Base-by-base conservation (phyloP, 352 stramenopile species). In the Pythium sp. region DNA sequence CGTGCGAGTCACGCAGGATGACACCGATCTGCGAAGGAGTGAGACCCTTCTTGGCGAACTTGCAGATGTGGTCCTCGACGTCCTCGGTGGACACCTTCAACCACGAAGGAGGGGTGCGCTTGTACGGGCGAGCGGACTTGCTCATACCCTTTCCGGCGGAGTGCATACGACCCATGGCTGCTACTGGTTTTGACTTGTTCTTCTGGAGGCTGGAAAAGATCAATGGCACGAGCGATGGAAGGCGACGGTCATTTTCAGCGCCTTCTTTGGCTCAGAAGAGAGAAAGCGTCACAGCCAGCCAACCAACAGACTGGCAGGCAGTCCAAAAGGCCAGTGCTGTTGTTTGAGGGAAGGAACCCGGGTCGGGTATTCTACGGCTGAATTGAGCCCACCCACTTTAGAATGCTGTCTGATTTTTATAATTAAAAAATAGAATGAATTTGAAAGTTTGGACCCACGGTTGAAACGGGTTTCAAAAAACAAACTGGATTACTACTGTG, bases 21-120 rank as follows among this genome's bases (percentile, higher is more conserved):
- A 99, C 98, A 89, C 98, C 98, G 78, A 99, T 99, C 87, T 99
- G 97, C 76, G 88, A 96, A 4, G 88, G 88, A 56, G 90, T 95
- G 22, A 99, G 85, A 80, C 98, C 97, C 91, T 99, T 99, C 92
- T 99, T 99, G 77, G 98, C 97, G 69, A 99, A 97, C 87, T 99
- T 99, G 97, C 97, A 99, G 64, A 99, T 97, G 72, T 99, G 96
- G 65, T 99, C 96, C 78, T 99, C 97, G 32, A 99, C 97, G 77
- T 99, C 97, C 63, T 93, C 83, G 43, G 95, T 43, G 62, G 95
- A 96, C 72, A 98, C 91, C 89, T 99, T 99, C 68, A 98, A 89
- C 98, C 98, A 99, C 73, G 96, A 99, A 58, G 98, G 97, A 66
- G 98, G 96, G 73, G 96, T 97, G 81, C 98, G 94, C 90, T 99